Evolutionary conservation across 805 yeast species (phyloP).

Genomic region (Grigorovia yakushimaensis): DNA sequence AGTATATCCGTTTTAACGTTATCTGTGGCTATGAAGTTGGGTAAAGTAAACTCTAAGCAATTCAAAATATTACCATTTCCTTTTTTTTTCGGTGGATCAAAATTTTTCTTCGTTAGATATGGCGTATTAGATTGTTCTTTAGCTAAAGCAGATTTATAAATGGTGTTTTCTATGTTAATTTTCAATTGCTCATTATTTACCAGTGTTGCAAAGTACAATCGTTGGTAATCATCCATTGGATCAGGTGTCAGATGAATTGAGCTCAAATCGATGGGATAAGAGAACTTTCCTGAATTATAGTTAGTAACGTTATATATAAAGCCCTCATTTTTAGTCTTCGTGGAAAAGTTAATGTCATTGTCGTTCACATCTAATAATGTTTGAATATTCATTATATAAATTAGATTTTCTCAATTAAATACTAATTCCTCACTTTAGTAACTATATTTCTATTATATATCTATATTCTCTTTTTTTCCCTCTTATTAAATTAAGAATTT

Average conservation of each 20-base stretch:
- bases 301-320: neutral
- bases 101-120: neutral
- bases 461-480: neutral
- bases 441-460: too few species aligned
- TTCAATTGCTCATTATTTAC: neutral
- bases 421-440: too few species aligned
- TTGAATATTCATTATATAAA: neutral
- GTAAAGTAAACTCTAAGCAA: neutral
- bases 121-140: neutral
- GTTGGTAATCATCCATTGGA: conserved; percentile 4
- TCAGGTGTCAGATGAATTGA: neutral
- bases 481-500: neutral
- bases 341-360: neutral
- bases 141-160: neutral
- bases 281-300: neutral
- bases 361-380: neutral
- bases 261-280: neutral
- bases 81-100: neutral
- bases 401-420: neutral
- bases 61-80: neutral
- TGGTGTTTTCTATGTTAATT: neutral
- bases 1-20: neutral
- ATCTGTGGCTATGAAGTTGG: neutral
- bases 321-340: neutral
- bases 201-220: neutral